phyloP scores from a whole-genome alignment of 805 yeast species.

The Pachysolen tannophilus region DNA sequence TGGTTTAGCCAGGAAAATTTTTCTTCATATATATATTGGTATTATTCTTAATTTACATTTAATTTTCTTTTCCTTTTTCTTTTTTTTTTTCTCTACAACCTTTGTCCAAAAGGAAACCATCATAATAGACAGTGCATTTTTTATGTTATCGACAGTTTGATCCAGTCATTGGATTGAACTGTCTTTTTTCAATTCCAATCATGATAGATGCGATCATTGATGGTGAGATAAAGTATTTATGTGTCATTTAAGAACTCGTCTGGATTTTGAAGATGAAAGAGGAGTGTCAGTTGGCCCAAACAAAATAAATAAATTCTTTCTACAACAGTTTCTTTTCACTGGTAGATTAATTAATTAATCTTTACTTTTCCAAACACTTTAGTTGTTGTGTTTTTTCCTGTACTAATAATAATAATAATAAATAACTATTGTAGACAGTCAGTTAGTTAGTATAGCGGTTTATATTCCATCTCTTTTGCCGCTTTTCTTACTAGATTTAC shows the following conservation, averaged over 20 bases:
- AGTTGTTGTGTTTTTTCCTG: no score
- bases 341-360: no score
- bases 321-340: no score
- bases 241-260: slow-evolving; percentile 41
- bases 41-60: slow-evolving; percentile 3
- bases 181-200: neutral
- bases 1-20: neutral
- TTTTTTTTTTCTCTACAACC: slow-evolving; percentile 27
- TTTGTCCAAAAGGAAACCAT: slow-evolving; percentile 65
- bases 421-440: no score
- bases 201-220: slow-evolving; percentile 34
- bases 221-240: slow-evolving; percentile 31
- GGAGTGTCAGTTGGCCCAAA: slow-evolving; percentile 45
- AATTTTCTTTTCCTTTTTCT: neutral
- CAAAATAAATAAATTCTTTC: no score
- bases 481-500: no score
- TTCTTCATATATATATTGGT: neutral
- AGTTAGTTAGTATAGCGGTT: no score
- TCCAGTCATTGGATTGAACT: neutral
- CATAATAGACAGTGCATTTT: slow-evolving; percentile 61
- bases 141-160: neutral
- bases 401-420: no score
- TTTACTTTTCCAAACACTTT: no score
- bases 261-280: slow-evolving; percentile 37
- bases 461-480: no score